These are phyloP conservation scores for Maudiozyma serrabonitensis DNA, from an alignment of 805 yeast species.

Conservation along the genomic window DNA sequence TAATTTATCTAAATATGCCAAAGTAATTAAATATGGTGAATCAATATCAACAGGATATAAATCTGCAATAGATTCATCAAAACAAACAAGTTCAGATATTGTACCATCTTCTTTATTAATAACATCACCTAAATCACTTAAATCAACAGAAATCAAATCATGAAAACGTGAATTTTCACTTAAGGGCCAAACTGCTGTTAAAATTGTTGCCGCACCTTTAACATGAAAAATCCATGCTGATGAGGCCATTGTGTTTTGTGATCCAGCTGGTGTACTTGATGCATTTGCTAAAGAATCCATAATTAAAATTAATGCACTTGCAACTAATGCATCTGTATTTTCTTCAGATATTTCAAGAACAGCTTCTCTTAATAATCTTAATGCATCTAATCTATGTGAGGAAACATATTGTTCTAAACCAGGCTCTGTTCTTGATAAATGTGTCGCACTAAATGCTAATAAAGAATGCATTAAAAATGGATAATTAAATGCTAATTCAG, in stretches of 20 bases:
- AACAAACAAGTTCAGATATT: constrained; percentile 60
- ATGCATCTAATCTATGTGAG: constrained; percentile 78
- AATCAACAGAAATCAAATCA: constrained; percentile 71
- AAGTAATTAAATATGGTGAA: constrained; percentile 77
- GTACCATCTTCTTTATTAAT: constrained; percentile 30
- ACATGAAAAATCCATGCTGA: constrained; percentile 97
- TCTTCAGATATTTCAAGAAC: constrained; percentile 74
- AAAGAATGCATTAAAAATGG: constrained; percentile 91
- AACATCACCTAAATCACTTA: constrained; percentile 77
- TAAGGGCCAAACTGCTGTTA: constrained; percentile 91
- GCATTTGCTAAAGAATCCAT: constrained; percentile 95
- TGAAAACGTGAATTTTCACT: constrained; percentile 59
- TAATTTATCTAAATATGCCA: constrained; percentile 77
- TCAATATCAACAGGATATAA: constrained; percentile 75
- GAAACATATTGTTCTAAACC: constrained; percentile 77
- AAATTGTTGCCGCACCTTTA: constrained; percentile 90
- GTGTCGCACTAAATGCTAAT: constrained; percentile 87
- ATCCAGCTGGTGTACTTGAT: constrained; percentile 31
- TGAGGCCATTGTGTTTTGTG: constrained; percentile 55
- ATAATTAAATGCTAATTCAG: constrained; percentile 74
- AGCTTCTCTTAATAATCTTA: constrained; percentile 71
- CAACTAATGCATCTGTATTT: constrained; percentile 88
- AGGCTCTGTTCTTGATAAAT: constrained; percentile 65
- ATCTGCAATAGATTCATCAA: constrained; percentile 77
- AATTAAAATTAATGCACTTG: constrained; percentile 77